These are phyloP conservation scores for Coemansia sp. DNA, from an alignment of 192 early-diverging fungal genomes.

Conservation along the genomic window DNA sequence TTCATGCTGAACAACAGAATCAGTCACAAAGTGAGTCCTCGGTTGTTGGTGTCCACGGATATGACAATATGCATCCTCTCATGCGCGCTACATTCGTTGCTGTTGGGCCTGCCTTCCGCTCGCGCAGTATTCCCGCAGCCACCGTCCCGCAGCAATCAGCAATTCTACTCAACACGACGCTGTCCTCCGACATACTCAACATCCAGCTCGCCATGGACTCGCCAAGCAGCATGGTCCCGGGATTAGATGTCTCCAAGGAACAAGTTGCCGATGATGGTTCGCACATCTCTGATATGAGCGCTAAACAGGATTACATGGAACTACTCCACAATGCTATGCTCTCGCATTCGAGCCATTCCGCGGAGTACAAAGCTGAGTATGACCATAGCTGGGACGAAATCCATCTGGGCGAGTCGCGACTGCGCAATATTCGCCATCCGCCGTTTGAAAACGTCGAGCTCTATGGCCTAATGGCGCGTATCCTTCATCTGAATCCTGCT, in stretches of 20 bases:
- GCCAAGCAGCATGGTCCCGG: not conserved
- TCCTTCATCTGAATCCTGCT: conserved; percentile 58
- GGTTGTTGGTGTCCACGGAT: conserved; percentile 77
- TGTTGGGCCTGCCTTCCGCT: conserved; percentile 64
- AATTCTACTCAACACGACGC: conserved; percentile 1
- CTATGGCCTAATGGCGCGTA: conserved; percentile 62
- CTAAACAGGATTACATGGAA: conserved; percentile 42
- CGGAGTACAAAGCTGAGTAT: conserved; percentile 27
- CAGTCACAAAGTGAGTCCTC: conserved; percentile 14
- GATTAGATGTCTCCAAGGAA: not conserved
- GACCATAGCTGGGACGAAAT: conserved; percentile 36
- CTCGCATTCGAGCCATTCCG: conserved; percentile 5
- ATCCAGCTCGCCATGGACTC: conserved; percentile 8
- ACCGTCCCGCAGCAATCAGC: not conserved
- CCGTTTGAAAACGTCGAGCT: conserved; percentile 72
- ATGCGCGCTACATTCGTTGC: conserved; percentile 90
- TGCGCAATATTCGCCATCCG: conserved; percentile 27
- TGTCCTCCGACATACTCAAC: not conserved
- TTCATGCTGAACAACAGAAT: conserved; percentile 3
- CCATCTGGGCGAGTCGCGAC: conserved; percentile 3
- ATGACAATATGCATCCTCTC: conserved; percentile 67
- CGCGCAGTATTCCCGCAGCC: conserved; percentile 10
- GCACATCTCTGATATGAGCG: conserved; percentile 40
- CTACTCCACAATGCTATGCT: conserved; percentile 31
- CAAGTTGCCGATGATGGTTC: conserved; percentile 19